Evolutionary conservation across 331 rosid genomes (phyloP).

Genomic region (Telfairia occidentalis): DNA sequence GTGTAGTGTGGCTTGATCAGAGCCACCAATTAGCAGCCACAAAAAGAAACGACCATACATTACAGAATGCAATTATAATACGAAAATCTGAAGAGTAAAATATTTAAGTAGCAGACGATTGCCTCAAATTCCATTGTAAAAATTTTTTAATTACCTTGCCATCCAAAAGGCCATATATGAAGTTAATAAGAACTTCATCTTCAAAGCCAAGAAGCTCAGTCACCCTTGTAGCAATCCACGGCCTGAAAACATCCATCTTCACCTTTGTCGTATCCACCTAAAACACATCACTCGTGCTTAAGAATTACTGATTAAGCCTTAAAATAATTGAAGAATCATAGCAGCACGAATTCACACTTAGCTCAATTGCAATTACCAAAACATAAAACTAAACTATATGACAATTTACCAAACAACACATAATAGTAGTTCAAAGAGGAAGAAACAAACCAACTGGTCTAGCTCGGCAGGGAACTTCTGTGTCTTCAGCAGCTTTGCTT

Average conservation of each 20-base stretch:
- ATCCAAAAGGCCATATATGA: slow-evolving; percentile 84
- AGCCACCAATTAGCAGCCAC: neutral
- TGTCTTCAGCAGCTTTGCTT: slow-evolving; percentile 83
- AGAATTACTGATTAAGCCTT: slow-evolving; percentile 11
- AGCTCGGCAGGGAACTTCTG: slow-evolving; percentile 91
- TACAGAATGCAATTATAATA: neutral
- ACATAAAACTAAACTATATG: neutral
- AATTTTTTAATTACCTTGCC: slow-evolving; percentile 46
- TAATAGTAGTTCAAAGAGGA: neutral
- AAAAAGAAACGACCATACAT: neutral
- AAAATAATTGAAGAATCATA: neutral
- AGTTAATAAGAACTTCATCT: slow-evolving; percentile 97
- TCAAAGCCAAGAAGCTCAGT: slow-evolving; percentile 97
- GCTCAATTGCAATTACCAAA: neutral
- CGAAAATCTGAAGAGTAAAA: neutral
- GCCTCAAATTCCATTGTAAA: neutral
- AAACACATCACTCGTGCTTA: slow-evolving; percentile 17
- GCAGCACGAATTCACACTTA: neutral
- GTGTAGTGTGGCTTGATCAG: neutral
- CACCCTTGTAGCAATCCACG: slow-evolving; percentile 83
- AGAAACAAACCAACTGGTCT: slow-evolving; percentile 70
- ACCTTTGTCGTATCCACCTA: slow-evolving; percentile 93
- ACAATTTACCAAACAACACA: neutral
- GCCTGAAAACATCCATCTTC: slow-evolving; percentile 77
- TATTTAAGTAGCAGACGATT: neutral